Evolutionary conservation across 306 rosid genomes (phyloP).

Genomic region (Luffa aegyptiaca): DNA sequence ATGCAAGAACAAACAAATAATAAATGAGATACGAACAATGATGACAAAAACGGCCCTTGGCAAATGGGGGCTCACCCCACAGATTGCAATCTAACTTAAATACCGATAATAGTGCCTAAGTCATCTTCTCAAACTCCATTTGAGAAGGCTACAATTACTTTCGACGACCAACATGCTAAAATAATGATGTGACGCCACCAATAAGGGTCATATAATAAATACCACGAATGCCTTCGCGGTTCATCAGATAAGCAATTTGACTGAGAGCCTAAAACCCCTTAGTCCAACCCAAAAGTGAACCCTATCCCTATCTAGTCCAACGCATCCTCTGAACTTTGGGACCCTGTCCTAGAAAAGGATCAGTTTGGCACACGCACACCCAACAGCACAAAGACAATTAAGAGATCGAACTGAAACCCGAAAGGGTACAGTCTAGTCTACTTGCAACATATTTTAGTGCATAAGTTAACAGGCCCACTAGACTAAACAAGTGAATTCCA

Average conservation of each 20-base stretch:
- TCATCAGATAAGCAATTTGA: not conserved
- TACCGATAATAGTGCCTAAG: not conserved
- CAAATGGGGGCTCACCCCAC: not conserved
- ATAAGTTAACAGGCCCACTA: constrained; percentile 26
- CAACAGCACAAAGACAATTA: not conserved
- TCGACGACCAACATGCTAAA: not conserved
- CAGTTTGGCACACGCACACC: not conserved
- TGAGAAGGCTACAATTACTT: not conserved
- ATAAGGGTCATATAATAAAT: not conserved
- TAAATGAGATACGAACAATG: not conserved
- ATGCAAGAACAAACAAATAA: not conserved
- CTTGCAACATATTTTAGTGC: constrained; percentile 6
- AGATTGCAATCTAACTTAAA: not conserved
- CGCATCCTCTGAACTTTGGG: not conserved
- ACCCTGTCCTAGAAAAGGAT: constrained; percentile 6
- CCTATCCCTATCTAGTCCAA: not conserved
- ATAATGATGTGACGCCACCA: not conserved
- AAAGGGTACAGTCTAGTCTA: not conserved
- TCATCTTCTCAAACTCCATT: not conserved
- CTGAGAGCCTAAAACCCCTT: not conserved
- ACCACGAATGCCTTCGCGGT: not conserved
- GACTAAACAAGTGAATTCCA: constrained; percentile 34
- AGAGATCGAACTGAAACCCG: constrained; percentile 3
- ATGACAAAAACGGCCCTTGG: not conserved
- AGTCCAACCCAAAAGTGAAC: not conserved